Base-by-base conservation (phyloP, 2,329 filamentous ascomycete genomes). In the Xylaria sp. region DNA sequence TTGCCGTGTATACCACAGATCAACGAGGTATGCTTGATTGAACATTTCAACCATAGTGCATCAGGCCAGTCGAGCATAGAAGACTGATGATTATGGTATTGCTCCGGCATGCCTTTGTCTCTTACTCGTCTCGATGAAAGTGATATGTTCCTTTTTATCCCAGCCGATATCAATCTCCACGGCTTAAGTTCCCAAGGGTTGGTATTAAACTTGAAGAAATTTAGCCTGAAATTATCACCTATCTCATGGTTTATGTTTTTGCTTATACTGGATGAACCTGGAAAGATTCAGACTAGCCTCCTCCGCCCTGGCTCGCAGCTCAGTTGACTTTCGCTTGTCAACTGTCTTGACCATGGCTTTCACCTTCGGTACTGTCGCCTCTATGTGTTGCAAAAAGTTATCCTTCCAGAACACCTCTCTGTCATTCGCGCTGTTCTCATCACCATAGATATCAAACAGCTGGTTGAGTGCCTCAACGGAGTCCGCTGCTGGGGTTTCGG, bases 401-500 rank as follows among this genome's bases (percentile, higher is more conserved):
- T 88, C 83, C 71, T 83, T 83, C 86, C 89, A 90, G 77, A 91
- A 92, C 2, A 91, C 88, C 29, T 85, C 82, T 64, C 79, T 81
- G 74, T 91, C 89, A 74, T 85, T 89, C 11, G 82, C 79, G 61
- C 81, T 82, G 13, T 81, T 82, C 75, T 89, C 87, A 74, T 91
- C 87, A 29, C 84, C 86, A 77, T 91, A 92, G 7, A 92, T 83
- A 71, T 91, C 89, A 71, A 90, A 90, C 20, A 92, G 69, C 76
- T 90, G 87, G 77, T 91, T 87, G 49, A 91, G 79, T 17, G 87
- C 86, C 78, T 91, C 89, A 36, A 91, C 83, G 5, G 82, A 82
- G 51, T 90, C 87, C 1, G 87, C 88, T 1, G 83, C 77, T 1
- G 86, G 81, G 0, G 84, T 85, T 50, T 84, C 79, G 5, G 87